Conservation (phyloP, 805 yeast species). For the Torulaspora microellipsoides region DNA sequence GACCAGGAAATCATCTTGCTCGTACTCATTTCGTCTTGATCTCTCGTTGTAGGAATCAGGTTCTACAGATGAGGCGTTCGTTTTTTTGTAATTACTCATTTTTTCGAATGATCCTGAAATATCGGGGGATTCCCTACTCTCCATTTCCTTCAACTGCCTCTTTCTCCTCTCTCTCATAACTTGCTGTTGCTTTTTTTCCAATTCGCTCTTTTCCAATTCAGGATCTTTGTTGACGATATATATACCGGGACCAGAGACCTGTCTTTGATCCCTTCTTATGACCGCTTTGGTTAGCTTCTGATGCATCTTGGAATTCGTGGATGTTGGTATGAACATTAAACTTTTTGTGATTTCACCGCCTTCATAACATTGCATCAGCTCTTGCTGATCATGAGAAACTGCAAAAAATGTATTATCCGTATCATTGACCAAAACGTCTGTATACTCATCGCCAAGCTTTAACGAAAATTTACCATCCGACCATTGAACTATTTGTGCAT, state of each 20-base stretch:
- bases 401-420: conserved; percentile 69
- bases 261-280: conserved; percentile 35
- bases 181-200: conserved; percentile 63
- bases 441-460: conserved; percentile 81
- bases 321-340: conserved; percentile 80
- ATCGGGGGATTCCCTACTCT: conserved; percentile 48
- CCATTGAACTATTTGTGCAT: conserved; percentile 90
- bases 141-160: conserved; percentile 52
- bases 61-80: conserved; percentile 3
- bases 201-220: conserved; percentile 56
- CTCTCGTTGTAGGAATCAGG: conserved; percentile 11
- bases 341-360: conserved; percentile 60
- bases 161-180: conserved; percentile 64
- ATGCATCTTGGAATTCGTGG: conserved; percentile 83
- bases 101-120: conserved; percentile 30
- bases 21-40: conserved; percentile 30
- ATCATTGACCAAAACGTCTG: conserved; percentile 66
- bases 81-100: conserved; percentile 17
- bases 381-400: conserved; percentile 64
- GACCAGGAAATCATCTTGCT: conserved; percentile 35
- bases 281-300: conserved; percentile 70
- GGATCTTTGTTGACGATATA: conserved; percentile 55
- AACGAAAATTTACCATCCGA: conserved; percentile 85
- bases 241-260: conserved; percentile 37
- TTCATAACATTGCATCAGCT: conserved; percentile 56